These are phyloP conservation scores for Metarhizium sp. DNA, from an alignment of 2,329 filamentous ascomycete species.

Conservation along the genomic window DNA sequence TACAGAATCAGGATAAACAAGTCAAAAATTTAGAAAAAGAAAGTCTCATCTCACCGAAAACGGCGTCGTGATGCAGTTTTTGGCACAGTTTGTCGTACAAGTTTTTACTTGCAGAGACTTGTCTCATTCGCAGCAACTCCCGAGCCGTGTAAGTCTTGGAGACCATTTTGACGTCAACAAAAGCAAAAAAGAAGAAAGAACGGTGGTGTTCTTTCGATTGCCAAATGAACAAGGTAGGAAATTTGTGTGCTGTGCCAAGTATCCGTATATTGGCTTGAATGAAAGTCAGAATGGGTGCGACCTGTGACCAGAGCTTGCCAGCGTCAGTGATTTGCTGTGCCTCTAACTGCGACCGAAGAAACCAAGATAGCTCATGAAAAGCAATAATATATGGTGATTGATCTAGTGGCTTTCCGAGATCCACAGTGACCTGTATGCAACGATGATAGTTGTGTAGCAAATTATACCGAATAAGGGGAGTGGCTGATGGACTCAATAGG, in stretches of 20 bases:
- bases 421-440: conserved; percentile 18
- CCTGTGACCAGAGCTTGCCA: conserved; percentile 17
- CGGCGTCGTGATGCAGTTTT: conserved; percentile 28
- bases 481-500: conserved; percentile 21
- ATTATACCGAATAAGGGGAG: conserved; percentile 20
- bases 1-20: not conserved
- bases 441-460: conserved; percentile 20
- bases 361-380: conserved; percentile 13
- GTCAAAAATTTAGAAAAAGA: not conserved
- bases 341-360: conserved; percentile 16
- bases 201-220: conserved; percentile 23
- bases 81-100: conserved; percentile 18
- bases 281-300: conserved; percentile 25
- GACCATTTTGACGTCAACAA: conserved; percentile 30
- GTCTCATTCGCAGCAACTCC: conserved; percentile 32
- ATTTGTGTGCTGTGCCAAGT: conserved; percentile 13
- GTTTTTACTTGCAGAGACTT: conserved; percentile 15
- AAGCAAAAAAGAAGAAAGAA: conserved; percentile 31
- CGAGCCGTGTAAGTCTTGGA: conserved; percentile 31
- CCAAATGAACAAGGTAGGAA: conserved; percentile 31
- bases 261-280: conserved; percentile 17
- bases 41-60: conserved; percentile 26
- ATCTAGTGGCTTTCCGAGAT: conserved; percentile 19
- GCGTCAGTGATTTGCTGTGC: conserved; percentile 22
- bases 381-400: conserved; percentile 10